Evolutionary conservation across 2,329 filamentous ascomycete genomes (phyloP), one percentile per base, ranked within the genome.

Genomic region (Trichoderma sp.): DNA sequence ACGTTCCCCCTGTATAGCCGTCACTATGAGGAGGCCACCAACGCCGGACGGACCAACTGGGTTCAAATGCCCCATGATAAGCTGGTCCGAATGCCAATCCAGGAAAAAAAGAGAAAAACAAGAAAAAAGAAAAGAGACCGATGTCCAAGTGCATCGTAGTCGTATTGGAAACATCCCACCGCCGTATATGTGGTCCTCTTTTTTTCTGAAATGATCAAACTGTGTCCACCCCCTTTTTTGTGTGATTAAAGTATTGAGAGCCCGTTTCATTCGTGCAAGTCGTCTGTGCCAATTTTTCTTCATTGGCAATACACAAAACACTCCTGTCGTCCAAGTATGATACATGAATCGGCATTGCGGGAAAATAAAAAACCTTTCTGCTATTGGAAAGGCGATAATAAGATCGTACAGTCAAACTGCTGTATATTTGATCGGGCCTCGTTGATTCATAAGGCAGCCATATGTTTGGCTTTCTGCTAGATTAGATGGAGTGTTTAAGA

Each of bases 11-110:
- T 67, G 38, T 72, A 78, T 76, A 68, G 45, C 59, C 76, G 71
- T 53, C 68, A 73, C 65, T 62, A 31, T 66, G 38, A 33, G 29
- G 45, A 45, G 69, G 56, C 69, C n/a, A 63, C 75, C 68, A 76
- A 76, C 75, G 69, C 75, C 75, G 64, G 71, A 62, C 45, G 63
- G 64, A 76, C 75, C 69, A 74, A 71, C 56, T 35, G 56, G 67
- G 50, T 71, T 16, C 50, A 62, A 62, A 72, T 72, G 69, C 69
- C 68, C 68, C 24, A 29, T 71, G 33, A 38, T 24, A 53, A 31
- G 53, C 71, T 62, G 72, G 75, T 71, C 71, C 76, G 35, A 75
- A 78, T 77, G 76, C 75, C 72, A 75, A 75, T 63, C 74, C 71
- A 50, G 62, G 33, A 35, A 29, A 53, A 27, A 35, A 72, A 45